Base-by-base conservation (phyloP, 1,284 basidiomycete species). In the Coriolopsis trogii region DNA sequence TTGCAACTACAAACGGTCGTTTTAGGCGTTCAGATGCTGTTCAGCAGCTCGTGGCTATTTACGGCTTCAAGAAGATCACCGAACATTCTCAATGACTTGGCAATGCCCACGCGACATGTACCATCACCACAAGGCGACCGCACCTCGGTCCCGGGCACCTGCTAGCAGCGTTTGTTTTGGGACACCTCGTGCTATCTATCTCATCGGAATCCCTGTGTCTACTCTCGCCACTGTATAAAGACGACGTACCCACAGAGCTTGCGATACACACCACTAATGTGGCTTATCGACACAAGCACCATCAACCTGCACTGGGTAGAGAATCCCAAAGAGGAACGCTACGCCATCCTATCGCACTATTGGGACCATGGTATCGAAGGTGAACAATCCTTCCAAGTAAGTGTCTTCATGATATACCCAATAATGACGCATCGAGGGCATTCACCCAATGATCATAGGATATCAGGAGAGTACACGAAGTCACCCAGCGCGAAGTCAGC, bases 341-440 rank as follows among this genome's bases (percentile, higher is more conserved):
- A 49, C 8, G 47, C 47, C 21, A 49, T 49, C 25, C 47, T 49
- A 31, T 49, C 47, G 8, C 47, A 49, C 16, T 31, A 37, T 12
- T 49, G 47, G 47, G 24, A 49, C 15, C 10, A 1, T 9, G 29
- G 16, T 18, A 16, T 16, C 13, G n/a, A n/a, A n/a, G 42, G 24
- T 5, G 39, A 44, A n/a, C 30, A 31, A 8, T 24, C 42, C 7
- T 44, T 34, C 21, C 30, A 44, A 24, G 42, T 44, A 23, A 24
- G 18, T n/a, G n/a, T n/a, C n/a, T 25, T 8, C 18, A 5, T 4
- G 25, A 25, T 23, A 24, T 13, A 8, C 23, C 5, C 10, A 24
- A 15, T 23, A 15, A 37, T 15, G 4, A 15, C 23, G 25, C 7
- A 6, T 3, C 20, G 10, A 7, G n/a, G 10, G 15, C 21, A 12